These are phyloP conservation scores for Agrostemma githago DNA, from an alignment of 148 eudicot genomes.

Conservation along the genomic window DNA sequence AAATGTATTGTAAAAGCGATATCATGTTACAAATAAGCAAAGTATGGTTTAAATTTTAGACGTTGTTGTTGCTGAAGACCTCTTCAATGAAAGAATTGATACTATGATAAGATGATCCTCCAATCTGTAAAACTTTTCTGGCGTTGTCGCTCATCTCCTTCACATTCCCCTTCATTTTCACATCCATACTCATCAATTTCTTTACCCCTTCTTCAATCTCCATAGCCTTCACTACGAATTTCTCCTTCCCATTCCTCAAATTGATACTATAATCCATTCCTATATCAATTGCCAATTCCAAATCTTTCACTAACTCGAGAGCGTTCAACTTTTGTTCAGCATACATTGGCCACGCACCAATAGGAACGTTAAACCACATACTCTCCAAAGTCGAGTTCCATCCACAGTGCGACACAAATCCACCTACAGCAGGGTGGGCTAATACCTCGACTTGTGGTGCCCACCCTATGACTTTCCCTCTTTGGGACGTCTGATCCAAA, in stretches of 20 bases:
- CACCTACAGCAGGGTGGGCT: constrained; percentile 22
- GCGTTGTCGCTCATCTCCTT: constrained; percentile 18
- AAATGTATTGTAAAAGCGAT: too few relatives aligned
- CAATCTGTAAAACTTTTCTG: constrained; percentile 22
- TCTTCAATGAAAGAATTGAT: constrained; percentile 25
- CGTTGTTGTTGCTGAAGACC: constrained; percentile 7
- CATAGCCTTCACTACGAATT: constrained; percentile 13
- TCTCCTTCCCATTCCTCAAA: background rate
- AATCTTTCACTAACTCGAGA: constrained; percentile 23
- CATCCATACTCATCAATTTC: constrained; percentile 19
- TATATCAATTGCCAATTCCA: constrained; percentile 24
- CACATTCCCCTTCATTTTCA: constrained; percentile 9
- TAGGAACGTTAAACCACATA: constrained; percentile 26
- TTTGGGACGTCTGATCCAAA: background rate
- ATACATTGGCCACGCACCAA: constrained; percentile 25
- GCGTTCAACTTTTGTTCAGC: constrained; percentile 32
- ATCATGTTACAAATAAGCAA: too few relatives aligned
- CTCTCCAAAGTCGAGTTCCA: constrained; percentile 26
- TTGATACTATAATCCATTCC: constrained; percentile 19
- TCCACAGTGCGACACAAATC: constrained; percentile 33
- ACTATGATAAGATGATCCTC: constrained; percentile 27
- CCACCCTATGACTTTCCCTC: constrained; percentile 36
- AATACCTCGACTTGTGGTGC: constrained; percentile 25
- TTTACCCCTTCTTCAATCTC: constrained; percentile 27
- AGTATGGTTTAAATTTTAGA: background rate